Evolutionary conservation across 768 basidiomycete species (phyloP), one percentile per base, ranked within the genome.

Genomic region (Clitopilus passeckerianus): DNA sequence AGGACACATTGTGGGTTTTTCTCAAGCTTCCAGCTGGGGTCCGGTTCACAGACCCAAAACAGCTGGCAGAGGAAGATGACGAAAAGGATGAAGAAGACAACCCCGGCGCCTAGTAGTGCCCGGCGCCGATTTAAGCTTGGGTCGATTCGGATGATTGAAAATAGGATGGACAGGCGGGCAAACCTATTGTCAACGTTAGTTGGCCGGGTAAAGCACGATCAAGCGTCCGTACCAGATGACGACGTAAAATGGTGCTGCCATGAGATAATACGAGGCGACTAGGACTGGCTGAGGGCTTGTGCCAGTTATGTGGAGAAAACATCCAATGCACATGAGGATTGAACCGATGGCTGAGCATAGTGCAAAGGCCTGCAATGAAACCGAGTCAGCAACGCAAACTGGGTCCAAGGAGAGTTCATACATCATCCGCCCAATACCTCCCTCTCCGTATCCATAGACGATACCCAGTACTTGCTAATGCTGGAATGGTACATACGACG

Each of bases 71-170:
- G 64, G 33, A 83, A 72, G 57, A 82, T 63, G 24, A 63, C 53
- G 44, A 66, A 64, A 27, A 72, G 72, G 46, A 69, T n/a, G 34
- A 70, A 16, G 66, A 72, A 74, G 1, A 72, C 10, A 20, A 67
- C 63, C 0, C 72, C 74, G n/a, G 79, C 59, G 57, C 66, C 66
- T 12, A 65, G 56, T 0, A 76, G 67, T 15, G 62, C 60, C 27
- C 57, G 61, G 10, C 70, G 68, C 53, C 72, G 66, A 4, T 44
- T 41, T 6, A 34, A 59, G 54, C 74, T 73, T 1, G 79, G 77
- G 56, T 80, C 78, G 64, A 84, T 74, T 35, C 83, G 80, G 56
- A 83, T 77, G 60, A 85, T 74, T 6, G 82, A 83, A 68, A 80
- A 81, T 6, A 85, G 68, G 46, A 83, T 82, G 23, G 81, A 77